A percentile compares a stretch with the other conserved stretches of the same genome.
These are phyloP conservation scores for Ligustrum vulgare DNA, from an alignment of 257 asterid species.

Conservation along the genomic window DNA sequence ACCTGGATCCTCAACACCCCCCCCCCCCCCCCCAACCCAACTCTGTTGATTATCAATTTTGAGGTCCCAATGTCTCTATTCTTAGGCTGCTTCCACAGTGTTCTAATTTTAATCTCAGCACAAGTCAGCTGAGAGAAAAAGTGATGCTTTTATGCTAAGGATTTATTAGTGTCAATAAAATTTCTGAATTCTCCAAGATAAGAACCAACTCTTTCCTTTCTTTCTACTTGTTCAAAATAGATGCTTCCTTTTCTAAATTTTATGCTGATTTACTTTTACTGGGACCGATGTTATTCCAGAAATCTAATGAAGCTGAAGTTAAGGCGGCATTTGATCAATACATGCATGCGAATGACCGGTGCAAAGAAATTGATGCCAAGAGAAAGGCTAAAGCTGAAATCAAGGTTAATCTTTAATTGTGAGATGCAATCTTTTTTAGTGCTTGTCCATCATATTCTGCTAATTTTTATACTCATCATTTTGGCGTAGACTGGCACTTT, in stretches of 20 bases:
- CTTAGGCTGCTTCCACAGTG: not conserved
- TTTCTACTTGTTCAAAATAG: not conserved
- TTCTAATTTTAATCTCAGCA: constrained; percentile 5
- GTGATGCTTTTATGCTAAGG: not conserved
- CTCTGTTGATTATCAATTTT: not conserved
- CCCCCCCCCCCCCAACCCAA: not conserved
- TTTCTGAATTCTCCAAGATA: not conserved
- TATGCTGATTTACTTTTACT: constrained; percentile 21
- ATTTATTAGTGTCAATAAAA: not conserved
- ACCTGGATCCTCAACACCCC: not conserved
- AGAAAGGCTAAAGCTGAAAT: constrained; percentile 61
- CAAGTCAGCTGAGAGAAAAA: not conserved
- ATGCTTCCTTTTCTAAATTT: constrained; percentile 16
- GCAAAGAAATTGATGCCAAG: constrained; percentile 64
- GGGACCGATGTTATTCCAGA: constrained; percentile 47
- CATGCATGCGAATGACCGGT: constrained; percentile 58
- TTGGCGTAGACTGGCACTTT: constrained; percentile 49
- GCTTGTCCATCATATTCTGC: constrained; percentile 18
- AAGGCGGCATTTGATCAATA: constrained; percentile 50
- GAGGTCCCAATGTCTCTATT: not conserved
- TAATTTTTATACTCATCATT: constrained; percentile 22
- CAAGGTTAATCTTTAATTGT: constrained; percentile 50
- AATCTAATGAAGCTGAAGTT: constrained; percentile 53
- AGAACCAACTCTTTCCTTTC: not conserved
- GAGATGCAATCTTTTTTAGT: not conserved